phyloP scores from a whole-genome alignment of 768 basidiomycete species.

The Boletellus sp. region DNA sequence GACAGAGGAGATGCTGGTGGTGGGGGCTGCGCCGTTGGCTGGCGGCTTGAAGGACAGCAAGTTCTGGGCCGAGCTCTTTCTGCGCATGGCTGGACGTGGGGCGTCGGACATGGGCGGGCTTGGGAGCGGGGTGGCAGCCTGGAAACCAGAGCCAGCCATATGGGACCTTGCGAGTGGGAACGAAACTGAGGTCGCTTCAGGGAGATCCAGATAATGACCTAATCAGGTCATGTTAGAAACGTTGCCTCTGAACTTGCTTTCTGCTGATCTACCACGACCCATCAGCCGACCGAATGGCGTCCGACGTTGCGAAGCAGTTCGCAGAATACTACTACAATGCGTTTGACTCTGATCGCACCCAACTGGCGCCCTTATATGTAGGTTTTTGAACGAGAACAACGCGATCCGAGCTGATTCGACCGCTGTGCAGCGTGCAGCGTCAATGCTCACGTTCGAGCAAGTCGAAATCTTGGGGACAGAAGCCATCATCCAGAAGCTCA shows the following conservation, averaged over 20 bases:
- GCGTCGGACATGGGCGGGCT: slow-evolving; percentile 29
- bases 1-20: slow-evolving; percentile 33
- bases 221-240: slow-evolving; percentile 13
- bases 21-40: slow-evolving; percentile 21
- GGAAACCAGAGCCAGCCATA: slow-evolving; percentile 8
- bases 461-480: slow-evolving; percentile 49
- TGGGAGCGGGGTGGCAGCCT: slow-evolving; percentile 15
- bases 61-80: slow-evolving; percentile 85
- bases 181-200: neutral
- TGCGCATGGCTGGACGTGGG: slow-evolving; percentile 63
- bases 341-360: slow-evolving; percentile 62
- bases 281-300: slow-evolving; percentile 51
- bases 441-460: slow-evolving; percentile 87
- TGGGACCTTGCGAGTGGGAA: slow-evolving; percentile 6
- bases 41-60: slow-evolving; percentile 65
- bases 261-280: slow-evolving; percentile 10
- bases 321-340: slow-evolving; percentile 77
- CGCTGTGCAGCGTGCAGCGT: slow-evolving; percentile 57
- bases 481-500: slow-evolving; percentile 69
- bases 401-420: slow-evolving; percentile 30
- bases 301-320: slow-evolving; percentile 71
- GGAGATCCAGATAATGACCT: slow-evolving; percentile 8
- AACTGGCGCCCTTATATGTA: slow-evolving; percentile 73
- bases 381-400: slow-evolving; percentile 29
- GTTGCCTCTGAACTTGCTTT: slow-evolving; percentile 1